phyloP scores from a whole-genome alignment of 2,329 filamentous ascomycete genomes.

The Purpureocillium lavendulum region DNA sequence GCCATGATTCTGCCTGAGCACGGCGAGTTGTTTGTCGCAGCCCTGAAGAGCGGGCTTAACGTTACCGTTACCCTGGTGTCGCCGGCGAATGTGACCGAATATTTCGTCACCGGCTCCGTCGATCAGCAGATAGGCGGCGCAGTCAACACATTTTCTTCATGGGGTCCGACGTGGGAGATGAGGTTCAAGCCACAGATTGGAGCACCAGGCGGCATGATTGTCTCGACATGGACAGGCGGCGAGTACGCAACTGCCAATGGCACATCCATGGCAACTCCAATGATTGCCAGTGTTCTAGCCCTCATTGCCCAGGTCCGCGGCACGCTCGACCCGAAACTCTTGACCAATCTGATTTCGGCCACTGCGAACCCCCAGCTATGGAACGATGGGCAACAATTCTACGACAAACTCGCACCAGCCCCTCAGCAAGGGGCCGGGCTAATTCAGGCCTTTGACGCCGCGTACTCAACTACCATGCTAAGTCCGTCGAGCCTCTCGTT shows the following conservation, averaged over 20 bases:
- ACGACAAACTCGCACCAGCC: constrained; percentile 31
- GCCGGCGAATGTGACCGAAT: constrained; percentile 1
- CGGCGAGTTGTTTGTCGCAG: constrained; percentile 30
- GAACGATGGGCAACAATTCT: constrained; percentile 22
- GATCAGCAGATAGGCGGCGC: constrained; percentile 3
- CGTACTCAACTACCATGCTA: constrained; percentile 38
- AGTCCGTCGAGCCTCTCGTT: constrained; percentile 43
- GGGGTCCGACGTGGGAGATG: constrained; percentile 10
- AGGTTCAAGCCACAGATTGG: constrained; percentile 11
- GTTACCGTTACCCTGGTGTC: constrained; percentile 27
- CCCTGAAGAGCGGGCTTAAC: constrained; percentile 26
- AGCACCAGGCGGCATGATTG: constrained; percentile 11
- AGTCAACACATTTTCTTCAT: constrained; percentile 5
- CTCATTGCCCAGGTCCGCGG: constrained; percentile 29
- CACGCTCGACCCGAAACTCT: constrained; percentile 31
- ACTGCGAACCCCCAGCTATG: constrained; percentile 32
- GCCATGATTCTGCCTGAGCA: constrained; percentile 24
- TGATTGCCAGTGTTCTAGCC: constrained; percentile 8
- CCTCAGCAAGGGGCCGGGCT: constrained; percentile 40
- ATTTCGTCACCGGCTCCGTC: not conserved
- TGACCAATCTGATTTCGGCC: constrained; percentile 33
- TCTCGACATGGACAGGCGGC: constrained; percentile 10
- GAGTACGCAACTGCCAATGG: constrained; percentile 8
- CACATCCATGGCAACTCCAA: constrained; percentile 10
- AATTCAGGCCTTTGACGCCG: constrained; percentile 33